Percentiles rank a stretch among this genome's conserved stretches.
Conservation (phyloP, 2,329 filamentous ascomycete genomes). For the Tolypocladium sp. region DNA sequence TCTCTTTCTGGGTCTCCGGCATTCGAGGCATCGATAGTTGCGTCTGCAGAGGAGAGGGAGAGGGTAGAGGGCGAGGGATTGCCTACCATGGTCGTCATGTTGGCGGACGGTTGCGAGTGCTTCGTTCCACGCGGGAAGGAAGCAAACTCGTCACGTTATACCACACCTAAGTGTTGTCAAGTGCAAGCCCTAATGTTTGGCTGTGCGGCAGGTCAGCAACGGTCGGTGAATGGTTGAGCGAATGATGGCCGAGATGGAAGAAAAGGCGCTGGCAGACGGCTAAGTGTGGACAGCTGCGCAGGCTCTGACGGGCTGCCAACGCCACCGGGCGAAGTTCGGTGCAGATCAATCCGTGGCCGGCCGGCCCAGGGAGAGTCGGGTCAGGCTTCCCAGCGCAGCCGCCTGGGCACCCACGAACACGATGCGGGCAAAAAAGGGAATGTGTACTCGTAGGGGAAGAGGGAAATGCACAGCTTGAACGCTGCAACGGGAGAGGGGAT, state of each 20-base stretch:
- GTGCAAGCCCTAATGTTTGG: not conserved
- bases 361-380: not conserved
- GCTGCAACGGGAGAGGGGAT: not conserved
- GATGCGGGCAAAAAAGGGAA: not conserved
- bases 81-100: slow-evolving; percentile 45
- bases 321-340: slow-evolving; percentile 10
- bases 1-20: not conserved
- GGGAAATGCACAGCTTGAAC: not conserved
- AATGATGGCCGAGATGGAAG: not conserved
- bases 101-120: slow-evolving; percentile 13
- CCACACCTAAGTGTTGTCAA: not conserved
- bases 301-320: slow-evolving; percentile 3
- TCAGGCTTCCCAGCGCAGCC: not conserved
- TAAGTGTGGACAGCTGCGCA: not conserved
- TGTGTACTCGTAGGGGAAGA: not conserved
- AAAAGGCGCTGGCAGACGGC: not conserved
- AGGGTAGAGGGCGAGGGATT: not conserved
- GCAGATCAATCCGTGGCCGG: not conserved
- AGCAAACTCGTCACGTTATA: slow-evolving; percentile 2
- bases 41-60: not conserved
- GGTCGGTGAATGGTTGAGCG: not conserved
- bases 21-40: not conserved
- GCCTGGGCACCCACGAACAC: not conserved
- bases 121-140: slow-evolving; percentile 13
- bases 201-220: not conserved